Evolutionary conservation across 2,329 filamentous ascomycete species (phyloP), one percentile per base, ranked within the genome.

Genomic region (Fusarium sp.): DNA sequence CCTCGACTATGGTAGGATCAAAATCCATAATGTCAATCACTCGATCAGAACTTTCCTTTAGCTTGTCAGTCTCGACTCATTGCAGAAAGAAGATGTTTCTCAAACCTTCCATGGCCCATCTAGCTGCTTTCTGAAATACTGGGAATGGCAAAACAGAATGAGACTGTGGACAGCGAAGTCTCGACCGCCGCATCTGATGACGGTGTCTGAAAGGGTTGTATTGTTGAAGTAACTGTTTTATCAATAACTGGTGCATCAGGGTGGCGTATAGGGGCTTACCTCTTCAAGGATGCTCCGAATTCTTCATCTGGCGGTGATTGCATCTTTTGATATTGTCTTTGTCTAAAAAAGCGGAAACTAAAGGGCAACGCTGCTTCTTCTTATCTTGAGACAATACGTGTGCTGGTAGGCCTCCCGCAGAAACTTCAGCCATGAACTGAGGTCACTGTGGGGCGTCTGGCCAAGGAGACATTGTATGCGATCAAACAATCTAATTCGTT

Each of bases 21-120:
- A 61, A 62, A 6, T 60, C 42, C 7, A 1, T 0, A 3, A 61
- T 29, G 0, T 62, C 3, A 1, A 41, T 7, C 1, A 33, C 22
- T 13, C 27, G 6, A 1, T 47, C 54, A 0, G 7, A 15, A 0
- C 35, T 60, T 1, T 60, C 54, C 59, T 46, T 0, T 14, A 5
- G 5, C 1, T 7, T 2, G 0, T 62, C 1, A 46, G 14, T 4
- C 22, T 12, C 17, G 2, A 4, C 1, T 9, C 2, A 13, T n/a
- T n/a, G 7, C n/a, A n/a, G n/a, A n/a, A n/a, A n/a, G n/a, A n/a
- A n/a, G n/a, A n/a, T n/a, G n/a, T n/a, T n/a, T n/a, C 0, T 33
- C 20, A 2, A 45, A 68, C 64, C 52, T 63, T 69, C 64, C 66
- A 69, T 3, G 45, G 52, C 1, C 68, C 68, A 9, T 33, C 18